These are phyloP conservation scores for Phytophthora gonapodyides DNA, from an alignment of 352 stramenopile species.

Conservation along the genomic window DNA sequence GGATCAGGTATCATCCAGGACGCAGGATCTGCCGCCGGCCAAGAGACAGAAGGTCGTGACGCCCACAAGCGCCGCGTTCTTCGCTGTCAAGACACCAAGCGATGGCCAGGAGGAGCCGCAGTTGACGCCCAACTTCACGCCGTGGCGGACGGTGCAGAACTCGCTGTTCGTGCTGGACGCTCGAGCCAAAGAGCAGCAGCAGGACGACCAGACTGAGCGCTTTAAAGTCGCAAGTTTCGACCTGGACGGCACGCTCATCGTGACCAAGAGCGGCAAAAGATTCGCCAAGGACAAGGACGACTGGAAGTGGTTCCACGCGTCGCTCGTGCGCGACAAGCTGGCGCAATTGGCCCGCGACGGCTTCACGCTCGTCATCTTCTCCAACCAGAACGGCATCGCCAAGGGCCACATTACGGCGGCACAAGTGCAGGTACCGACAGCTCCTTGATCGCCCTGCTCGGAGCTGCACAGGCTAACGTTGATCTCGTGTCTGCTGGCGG, in stretches of 20 bases:
- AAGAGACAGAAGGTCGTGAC: constrained; percentile 29
- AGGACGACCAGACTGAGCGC: constrained; percentile 1
- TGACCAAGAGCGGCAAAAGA: constrained; percentile 85
- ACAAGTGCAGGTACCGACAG: constrained; percentile 60
- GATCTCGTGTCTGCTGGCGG: not conserved
- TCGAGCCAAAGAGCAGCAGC: constrained; percentile 23
- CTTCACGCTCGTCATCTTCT: constrained; percentile 74
- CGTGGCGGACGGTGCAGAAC: constrained; percentile 47
- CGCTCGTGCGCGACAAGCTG: constrained; percentile 56
- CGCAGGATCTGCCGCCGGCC: not conserved
- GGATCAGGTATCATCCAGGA: no score
- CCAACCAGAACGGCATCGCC: constrained; percentile 85
- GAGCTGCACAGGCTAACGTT: not conserved
- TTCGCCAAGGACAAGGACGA: constrained; percentile 70
- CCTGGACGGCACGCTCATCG: constrained; percentile 81
- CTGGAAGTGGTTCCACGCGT: constrained; percentile 81
- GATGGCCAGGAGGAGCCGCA: not conserved
- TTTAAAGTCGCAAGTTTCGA: constrained; percentile 82
- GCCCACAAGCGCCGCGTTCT: constrained; percentile 12
- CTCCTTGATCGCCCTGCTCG: not conserved
- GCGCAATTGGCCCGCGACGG: constrained; percentile 46
- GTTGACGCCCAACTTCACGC: constrained; percentile 35
- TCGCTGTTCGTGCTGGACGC: constrained; percentile 64
- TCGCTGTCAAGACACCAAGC: not conserved
- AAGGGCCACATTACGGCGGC: constrained; percentile 67